Evolutionary conservation across 1,284 basidiomycete species (phyloP).

Genomic region (Austropuccinia psidii): DNA sequence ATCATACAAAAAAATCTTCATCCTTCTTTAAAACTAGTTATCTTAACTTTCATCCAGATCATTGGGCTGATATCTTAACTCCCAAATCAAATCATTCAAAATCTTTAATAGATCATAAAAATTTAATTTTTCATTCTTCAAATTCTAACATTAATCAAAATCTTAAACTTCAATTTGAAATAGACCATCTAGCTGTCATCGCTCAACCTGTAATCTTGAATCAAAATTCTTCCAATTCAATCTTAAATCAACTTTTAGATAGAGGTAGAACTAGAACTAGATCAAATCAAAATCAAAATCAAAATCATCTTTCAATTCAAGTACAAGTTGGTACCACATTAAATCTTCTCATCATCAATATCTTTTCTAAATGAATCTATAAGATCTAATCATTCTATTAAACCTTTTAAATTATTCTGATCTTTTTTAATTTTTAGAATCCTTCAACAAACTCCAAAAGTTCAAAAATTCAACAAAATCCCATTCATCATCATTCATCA

Average conservation of each 20-base stretch:
- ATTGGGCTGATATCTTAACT: slow-evolving; percentile 35
- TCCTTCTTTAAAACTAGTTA: slow-evolving; percentile 8
- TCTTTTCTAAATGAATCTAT: too few relatives aligned
- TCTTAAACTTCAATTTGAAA: slow-evolving; percentile 31
- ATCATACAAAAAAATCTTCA: background rate
- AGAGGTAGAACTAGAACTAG: slow-evolving; percentile 33
- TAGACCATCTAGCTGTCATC: slow-evolving; percentile 34
- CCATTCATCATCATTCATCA: background rate
- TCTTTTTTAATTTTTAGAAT: too few relatives aligned
- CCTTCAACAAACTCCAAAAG: background rate
- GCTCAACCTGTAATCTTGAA: slow-evolving; percentile 26
- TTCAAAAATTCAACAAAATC: slow-evolving; percentile 4
- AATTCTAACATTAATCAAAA: too few relatives aligned
- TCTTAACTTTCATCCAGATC: slow-evolving; percentile 24
- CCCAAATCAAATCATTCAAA: slow-evolving; percentile 3
- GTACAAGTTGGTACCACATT: too few relatives aligned
- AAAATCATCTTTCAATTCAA: too few relatives aligned
- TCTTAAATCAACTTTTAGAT: slow-evolving; percentile 17
- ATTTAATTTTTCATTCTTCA: slow-evolving; percentile 5
- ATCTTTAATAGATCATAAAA: too few relatives aligned
- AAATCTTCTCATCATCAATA: too few relatives aligned
- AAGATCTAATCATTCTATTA: too few relatives aligned
- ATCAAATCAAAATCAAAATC: slow-evolving; percentile 8
- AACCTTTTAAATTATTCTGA: too few relatives aligned
- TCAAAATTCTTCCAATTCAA: background rate